A percentile compares a stretch with the other conserved stretches of the same genome.
phyloP scores from a whole-genome alignment of 2,329 filamentous ascomycete species.

The Moelleriella libera region DNA sequence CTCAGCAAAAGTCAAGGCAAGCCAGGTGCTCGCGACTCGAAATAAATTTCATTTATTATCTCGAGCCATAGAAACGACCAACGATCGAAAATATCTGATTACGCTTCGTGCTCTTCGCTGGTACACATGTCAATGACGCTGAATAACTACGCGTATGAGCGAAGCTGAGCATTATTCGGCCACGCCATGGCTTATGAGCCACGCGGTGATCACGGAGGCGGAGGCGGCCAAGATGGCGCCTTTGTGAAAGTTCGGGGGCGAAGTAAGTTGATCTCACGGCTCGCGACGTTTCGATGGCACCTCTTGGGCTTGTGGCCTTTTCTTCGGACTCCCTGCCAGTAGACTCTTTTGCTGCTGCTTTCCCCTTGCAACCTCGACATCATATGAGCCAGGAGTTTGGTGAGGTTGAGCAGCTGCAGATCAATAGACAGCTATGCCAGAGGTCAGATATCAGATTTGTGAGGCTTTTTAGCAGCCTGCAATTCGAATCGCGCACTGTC shows the following conservation, averaged over 20 bases:
- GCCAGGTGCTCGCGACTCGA: not conserved
- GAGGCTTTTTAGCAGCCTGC: too few species aligned
- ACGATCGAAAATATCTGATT: too few species aligned
- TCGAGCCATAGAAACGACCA: too few species aligned
- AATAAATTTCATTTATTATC: too few species aligned
- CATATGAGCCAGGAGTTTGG: not conserved
- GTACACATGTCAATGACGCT: too few species aligned
- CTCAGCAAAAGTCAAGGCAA: not conserved
- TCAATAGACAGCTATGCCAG: not conserved
- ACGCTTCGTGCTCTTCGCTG: too few species aligned
- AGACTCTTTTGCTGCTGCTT: too few species aligned
- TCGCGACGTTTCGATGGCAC: too few species aligned
- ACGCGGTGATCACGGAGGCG: slow-evolving; percentile 31
- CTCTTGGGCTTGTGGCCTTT: too few species aligned
- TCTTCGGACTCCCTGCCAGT: too few species aligned
- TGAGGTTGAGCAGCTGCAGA: not conserved
- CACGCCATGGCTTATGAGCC: slow-evolving; percentile 37
- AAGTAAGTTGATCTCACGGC: slow-evolving; percentile 24
- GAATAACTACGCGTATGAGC: slow-evolving; percentile 1
- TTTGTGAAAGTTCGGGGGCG: slow-evolving; percentile 36
- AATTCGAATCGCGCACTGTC: too few species aligned
- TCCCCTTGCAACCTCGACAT: not conserved
- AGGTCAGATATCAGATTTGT: too few species aligned
- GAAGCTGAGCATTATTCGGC: slow-evolving; percentile 1
- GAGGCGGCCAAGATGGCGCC: slow-evolving; percentile 26